Evolutionary conservation across 2,329 filamentous ascomycete species (phyloP), one percentile per base, ranked within the genome.

Genomic region (Whalleya microplaca): DNA sequence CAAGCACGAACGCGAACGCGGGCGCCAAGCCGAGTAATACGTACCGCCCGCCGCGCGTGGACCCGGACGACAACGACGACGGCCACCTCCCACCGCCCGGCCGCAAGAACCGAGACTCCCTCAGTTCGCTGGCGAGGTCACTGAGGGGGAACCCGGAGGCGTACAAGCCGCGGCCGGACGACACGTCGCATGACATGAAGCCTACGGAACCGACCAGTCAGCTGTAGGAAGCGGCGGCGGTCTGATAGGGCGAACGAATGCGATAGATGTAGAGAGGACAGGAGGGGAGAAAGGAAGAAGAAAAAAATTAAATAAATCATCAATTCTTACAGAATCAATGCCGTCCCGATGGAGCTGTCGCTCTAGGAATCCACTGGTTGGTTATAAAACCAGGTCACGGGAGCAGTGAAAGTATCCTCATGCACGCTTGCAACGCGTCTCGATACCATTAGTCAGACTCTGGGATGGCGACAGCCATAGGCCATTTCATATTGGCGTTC

Each of bases 191-290:
- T 8, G 56, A 58, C 12, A 64, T 64, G 62, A 63, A 63, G 42
- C 56, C 62, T 23, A 58, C 63, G 18, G 59, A 64, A 51, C 59
- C 62, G 29, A 19, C 32, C 8, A 63, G 60, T 29, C 57, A 58
- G 52, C 37, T 63, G 29, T 62, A 42, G 20, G 21, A 12, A 14
- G 14, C 32, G 32, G 10, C 32, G 10, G 32, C 14, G 32, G 32
- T 37, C 3, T 37, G 32, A 37, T 12, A 16, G 10, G 14, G 32
- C 3, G 32, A 12, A 14, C 3, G 5, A 16, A n/a, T n/a, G n/a
- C 9, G 4, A 4, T 27, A 37, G 32, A 37, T 12, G 32, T 12
- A 37, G 14, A 3, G 14, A 16, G 10, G 14, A 37, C 7, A 37
- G 10, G 32, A 37, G 14, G 32, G 32, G 32, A 37, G 14, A 12